A percentile compares a stretch with the other conserved stretches of the same genome.
Conservation (phyloP, 2,329 filamentous ascomycete species). For the Aureobasidium sp. region DNA sequence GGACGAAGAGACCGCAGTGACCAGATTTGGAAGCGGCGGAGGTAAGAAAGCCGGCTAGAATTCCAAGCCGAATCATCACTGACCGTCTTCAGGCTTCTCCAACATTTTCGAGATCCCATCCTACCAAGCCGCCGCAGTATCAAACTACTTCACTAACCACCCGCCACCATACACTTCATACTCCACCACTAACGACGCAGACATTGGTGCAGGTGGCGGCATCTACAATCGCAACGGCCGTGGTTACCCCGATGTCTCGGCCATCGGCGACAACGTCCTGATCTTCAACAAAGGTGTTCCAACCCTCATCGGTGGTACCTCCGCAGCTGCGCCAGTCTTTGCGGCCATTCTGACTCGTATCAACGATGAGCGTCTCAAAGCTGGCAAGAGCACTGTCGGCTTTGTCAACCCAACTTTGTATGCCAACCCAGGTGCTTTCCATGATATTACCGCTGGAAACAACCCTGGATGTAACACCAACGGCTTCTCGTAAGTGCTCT, state of each 20-base stretch:
- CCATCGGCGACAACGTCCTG: constrained; percentile 2
- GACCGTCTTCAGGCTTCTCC: constrained; percentile 24
- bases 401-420: constrained; percentile 25
- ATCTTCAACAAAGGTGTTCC: constrained; percentile 20
- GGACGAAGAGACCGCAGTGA: constrained; percentile 34
- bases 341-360: constrained; percentile 24
- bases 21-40: constrained; percentile 37
- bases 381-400: constrained; percentile 24
- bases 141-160: constrained; percentile 28
- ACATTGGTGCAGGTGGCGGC: constrained; percentile 21
- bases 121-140: constrained; percentile 35
- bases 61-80: not conserved
- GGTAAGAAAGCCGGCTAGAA: not conserved
- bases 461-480: constrained; percentile 17
- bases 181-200: constrained; percentile 18
- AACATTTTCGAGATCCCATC: constrained; percentile 28
- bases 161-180: constrained; percentile 24
- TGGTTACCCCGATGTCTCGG: constrained; percentile 25
- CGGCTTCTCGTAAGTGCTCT: constrained; percentile 12
- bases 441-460: constrained; percentile 15
- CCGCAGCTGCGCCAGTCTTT: constrained; percentile 23
- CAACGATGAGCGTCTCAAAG: constrained; percentile 25
- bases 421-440: constrained; percentile 14
- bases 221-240: constrained; percentile 26
- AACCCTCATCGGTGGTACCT: constrained; percentile 23